Percentiles rank a stretch among this genome's conserved stretches.
Evolutionary conservation across 805 yeast genomes (phyloP).

Genomic region (Yamadazyma nakazawae): DNA sequence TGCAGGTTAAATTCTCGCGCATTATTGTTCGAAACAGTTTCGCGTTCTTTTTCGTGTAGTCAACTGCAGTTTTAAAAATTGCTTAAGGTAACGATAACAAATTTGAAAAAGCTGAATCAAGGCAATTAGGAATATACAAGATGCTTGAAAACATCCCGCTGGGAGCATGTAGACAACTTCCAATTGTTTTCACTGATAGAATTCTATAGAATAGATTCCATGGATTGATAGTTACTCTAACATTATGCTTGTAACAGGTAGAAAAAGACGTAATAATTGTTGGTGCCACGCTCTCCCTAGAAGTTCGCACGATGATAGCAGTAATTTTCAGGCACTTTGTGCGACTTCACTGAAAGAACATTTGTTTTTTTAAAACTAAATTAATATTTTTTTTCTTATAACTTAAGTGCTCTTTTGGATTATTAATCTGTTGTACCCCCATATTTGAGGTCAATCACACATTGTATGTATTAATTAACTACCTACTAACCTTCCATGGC

Average conservation of each 20-base stretch:
- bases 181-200: too few species aligned
- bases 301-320: background rate
- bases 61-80: constrained; percentile 1
- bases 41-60: constrained; percentile 5
- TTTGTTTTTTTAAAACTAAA: constrained; percentile 2
- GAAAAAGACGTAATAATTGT: too few species aligned
- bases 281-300: background rate
- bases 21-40: constrained; percentile 7
- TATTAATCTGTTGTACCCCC: constrained; percentile 3
- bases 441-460: background rate
- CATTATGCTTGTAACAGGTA: too few species aligned
- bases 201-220: too few species aligned
- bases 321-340: background rate
- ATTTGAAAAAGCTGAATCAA: background rate
- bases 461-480: constrained; percentile 4
- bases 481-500: background rate
- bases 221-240: too few species aligned
- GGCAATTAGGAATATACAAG: background rate
- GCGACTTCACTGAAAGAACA: constrained; percentile 1
- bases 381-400: background rate
- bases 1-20: constrained; percentile 3
- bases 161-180: too few species aligned
- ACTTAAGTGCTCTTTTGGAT: constrained; percentile 6
- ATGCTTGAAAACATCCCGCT: too few species aligned
- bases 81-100: background rate